phyloP scores from a whole-genome alignment of 306 rosid genomes.

The Trifolium pratense region DNA sequence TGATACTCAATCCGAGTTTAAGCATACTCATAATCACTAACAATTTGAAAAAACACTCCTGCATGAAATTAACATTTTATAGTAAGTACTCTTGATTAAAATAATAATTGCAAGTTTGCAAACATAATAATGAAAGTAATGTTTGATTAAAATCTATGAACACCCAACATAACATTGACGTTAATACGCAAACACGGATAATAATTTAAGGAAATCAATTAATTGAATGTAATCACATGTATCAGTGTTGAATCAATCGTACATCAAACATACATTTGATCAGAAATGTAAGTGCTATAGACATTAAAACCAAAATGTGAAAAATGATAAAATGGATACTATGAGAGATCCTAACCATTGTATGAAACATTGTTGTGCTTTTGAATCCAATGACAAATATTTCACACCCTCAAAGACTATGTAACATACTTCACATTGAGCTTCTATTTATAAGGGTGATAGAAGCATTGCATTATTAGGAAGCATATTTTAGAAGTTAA shows the following conservation, averaged over 20 bases:
- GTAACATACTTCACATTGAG: neutral
- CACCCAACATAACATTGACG: neutral
- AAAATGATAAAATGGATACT: slow-evolving; percentile 7
- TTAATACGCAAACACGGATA: fast-evolving
- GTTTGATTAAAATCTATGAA: too few relatives aligned
- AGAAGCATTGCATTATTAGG: neutral
- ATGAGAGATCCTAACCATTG: slow-evolving; percentile 37
- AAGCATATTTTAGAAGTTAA: slow-evolving; percentile 37
- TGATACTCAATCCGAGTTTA: slow-evolving; percentile 43
- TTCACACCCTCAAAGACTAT: neutral
- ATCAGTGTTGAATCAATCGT: neutral
- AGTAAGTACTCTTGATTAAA: neutral
- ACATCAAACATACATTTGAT: too few relatives aligned
- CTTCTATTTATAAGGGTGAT: slow-evolving; percentile 43
- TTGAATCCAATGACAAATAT: slow-evolving; percentile 1
- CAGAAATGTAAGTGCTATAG: neutral
- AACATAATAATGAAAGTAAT: neutral
- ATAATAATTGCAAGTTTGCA: neutral
- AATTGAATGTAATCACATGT: neutral
- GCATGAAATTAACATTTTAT: slow-evolving; percentile 25
- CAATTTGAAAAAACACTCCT: slow-evolving; percentile 38
- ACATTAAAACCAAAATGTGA: neutral
- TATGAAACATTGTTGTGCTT: slow-evolving; percentile 20
- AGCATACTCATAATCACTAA: slow-evolving; percentile 41
- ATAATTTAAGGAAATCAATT: neutral